These are phyloP conservation scores for Blastobotrys terrestris DNA, from an alignment of 805 yeast genomes.

Conservation along the genomic window DNA sequence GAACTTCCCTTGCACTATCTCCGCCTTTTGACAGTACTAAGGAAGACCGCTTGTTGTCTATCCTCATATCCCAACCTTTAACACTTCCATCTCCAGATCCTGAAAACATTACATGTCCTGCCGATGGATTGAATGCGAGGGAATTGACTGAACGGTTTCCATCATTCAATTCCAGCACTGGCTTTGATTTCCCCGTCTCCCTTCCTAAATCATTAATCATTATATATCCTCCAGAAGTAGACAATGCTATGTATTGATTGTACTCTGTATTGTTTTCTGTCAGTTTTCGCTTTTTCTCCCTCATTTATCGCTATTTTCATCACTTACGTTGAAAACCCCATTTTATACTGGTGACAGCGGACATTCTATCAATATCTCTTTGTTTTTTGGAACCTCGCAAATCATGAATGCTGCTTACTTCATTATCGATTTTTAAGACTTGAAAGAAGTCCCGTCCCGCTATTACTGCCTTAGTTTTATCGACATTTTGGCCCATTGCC, in stretches of 20 bases:
- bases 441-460: conserved; percentile 27
- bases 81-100: conserved; percentile 77
- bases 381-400: conserved; percentile 15
- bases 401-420: conserved; percentile 8
- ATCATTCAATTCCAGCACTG: conserved; percentile 24
- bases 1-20: conserved; percentile 60
- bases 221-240: conserved; percentile 30
- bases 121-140: conserved; percentile 63
- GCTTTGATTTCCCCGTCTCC: background rate
- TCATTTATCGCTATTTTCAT: too few relatives aligned
- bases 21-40: conserved; percentile 53
- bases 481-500: conserved; percentile 27
- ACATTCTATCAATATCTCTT: conserved; percentile 22
- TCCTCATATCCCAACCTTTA: conserved; percentile 78
- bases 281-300: conserved; percentile 14
- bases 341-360: conserved; percentile 27
- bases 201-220: conserved; percentile 24
- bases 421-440: conserved; percentile 12
- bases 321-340: conserved; percentile 27
- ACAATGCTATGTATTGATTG: conserved; percentile 21
- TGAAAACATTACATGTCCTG: conserved; percentile 52
- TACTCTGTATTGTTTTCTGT: conserved; percentile 11
- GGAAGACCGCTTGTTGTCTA: conserved; percentile 42
- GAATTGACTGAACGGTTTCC: conserved; percentile 46
- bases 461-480: conserved; percentile 22